Evolutionary conservation across 1,284 basidiomycete species (phyloP), one percentile per base, ranked within the genome.

Genomic region (Wallemia hederae): DNA sequence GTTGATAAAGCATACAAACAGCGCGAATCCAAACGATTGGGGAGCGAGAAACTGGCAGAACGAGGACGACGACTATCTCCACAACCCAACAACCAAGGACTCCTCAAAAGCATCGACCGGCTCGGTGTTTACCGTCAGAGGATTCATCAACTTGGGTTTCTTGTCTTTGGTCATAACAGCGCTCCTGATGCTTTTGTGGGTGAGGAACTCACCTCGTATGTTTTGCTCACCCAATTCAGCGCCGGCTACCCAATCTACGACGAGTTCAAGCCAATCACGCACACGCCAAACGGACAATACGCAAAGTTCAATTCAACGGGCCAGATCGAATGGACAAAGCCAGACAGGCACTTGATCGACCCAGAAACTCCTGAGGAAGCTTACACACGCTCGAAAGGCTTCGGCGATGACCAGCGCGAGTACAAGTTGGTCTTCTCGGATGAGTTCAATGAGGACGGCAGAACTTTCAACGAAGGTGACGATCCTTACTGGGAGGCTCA

Each of bases 391-490:
- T 79, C 72, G 1, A 82, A 19, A 7, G 39, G 80, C 24, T 83
- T 83, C 0, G 80, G 74, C 63, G 83, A 85, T 65, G 85, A 58
- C 66, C 78, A 79, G 1, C 63, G 77, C 25, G 67, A 74, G 3
- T 85, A 83, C 69, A 74, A 81, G 61, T 74, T 92, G 7, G 80
- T 89, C 1, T 91, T 68, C 69, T 85, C 83, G 59, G 89, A 92
- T 70, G 90, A 92, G 72, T 94, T 94, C 71, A 80, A 92, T 61
- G 72, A 73, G 24, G 81, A 83, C 15, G 84, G 79, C 0, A 74
- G 83, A 61, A 76, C 80, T 72, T 27, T 78, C 65, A 77, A 72
- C 62, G 27, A 77, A 1, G 77, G 78, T 22, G 76, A 79, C 67
- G 80, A 83, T 63, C 79, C 80, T 2, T 81, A 80, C 66, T 83